phyloP scores from a whole-genome alignment of 768 basidiomycete species.

The Agaricus sinodeliciosus region DNA sequence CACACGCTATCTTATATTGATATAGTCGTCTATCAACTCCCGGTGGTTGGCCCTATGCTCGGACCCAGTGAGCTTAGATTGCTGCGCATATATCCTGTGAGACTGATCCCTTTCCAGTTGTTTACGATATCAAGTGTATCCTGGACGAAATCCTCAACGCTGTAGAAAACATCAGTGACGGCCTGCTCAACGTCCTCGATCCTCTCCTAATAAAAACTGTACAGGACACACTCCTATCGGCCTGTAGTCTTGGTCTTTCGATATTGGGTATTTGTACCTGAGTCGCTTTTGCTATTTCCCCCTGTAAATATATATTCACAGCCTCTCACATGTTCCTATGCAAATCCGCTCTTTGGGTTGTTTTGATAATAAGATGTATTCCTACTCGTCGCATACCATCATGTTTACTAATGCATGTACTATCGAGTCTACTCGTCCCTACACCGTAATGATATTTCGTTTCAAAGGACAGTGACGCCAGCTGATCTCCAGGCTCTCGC shows the following conservation, averaged over 20 bases:
- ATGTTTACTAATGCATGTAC: no score
- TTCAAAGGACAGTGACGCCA: no score
- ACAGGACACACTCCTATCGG: constrained; percentile 18
- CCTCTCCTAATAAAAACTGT: constrained; percentile 27
- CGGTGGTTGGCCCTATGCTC: constrained; percentile 41
- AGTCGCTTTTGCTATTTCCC: constrained; percentile 13
- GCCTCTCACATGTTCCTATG: no score
- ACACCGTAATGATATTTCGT: no score
- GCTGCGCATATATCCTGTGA: not conserved
- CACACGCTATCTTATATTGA: constrained; percentile 27
- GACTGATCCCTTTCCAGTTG: constrained; percentile 28
- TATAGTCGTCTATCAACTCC: constrained; percentile 30
- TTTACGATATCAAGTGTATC: constrained; percentile 56
- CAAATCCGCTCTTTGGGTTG: not conserved
- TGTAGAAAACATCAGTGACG: constrained; percentile 44
- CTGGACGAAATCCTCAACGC: constrained; percentile 44
- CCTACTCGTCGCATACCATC: no score
- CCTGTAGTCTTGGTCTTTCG: constrained; percentile 20
- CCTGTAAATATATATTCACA: constrained; percentile 21
- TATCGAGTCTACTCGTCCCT: no score
- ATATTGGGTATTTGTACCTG: constrained; percentile 27
- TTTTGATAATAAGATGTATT: no score
- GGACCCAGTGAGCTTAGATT: constrained; percentile 43
- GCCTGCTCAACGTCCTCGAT: constrained; percentile 32
- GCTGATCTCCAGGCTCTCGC: no score